Conservation (phyloP, 2,329 filamentous ascomycete genomes). For the Aureobasidium sp. region DNA sequence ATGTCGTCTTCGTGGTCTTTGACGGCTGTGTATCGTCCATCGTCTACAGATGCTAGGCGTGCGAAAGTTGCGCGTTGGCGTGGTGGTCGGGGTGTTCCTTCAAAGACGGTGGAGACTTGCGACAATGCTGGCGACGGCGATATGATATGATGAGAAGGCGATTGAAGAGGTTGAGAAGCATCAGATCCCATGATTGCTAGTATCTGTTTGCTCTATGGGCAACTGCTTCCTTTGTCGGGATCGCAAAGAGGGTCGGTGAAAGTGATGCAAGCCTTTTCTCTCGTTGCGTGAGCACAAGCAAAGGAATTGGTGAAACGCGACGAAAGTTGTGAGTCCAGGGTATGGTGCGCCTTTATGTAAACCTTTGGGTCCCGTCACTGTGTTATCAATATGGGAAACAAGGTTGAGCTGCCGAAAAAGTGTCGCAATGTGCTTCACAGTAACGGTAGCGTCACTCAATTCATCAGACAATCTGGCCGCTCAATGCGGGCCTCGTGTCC, state of each 20-base stretch:
- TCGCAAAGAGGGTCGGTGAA: neutral
- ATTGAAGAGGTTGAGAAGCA: neutral
- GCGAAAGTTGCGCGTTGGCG: conserved; percentile 16
- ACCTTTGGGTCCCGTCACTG: neutral
- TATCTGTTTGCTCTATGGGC: neutral
- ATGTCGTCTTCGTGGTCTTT: conserved; percentile 12
- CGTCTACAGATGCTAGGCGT: conserved; percentile 6
- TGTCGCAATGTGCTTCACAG: conserved; percentile 10
- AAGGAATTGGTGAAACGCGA: conserved; percentile 6
- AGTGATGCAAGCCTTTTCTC: neutral
- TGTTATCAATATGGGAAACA: neutral
- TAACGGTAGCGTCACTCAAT: no score
- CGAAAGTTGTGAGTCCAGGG: neutral
- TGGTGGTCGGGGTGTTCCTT: neutral
- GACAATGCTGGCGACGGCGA: conserved; percentile 3
- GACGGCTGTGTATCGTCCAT: conserved; percentile 16
- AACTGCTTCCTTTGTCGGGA: neutral
- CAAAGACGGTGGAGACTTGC: conserved; percentile 6
- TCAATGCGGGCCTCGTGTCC: neutral
- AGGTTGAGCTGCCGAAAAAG: neutral
- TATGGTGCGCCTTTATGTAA: neutral
- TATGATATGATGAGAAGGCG: neutral
- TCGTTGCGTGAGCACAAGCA: neutral
- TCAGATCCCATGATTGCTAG: neutral
- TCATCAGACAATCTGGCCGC: neutral